Evolutionary conservation across 495 filamentous ascomycete genomes (phyloP).

Genomic region (Tetracladium marchalianum): DNA sequence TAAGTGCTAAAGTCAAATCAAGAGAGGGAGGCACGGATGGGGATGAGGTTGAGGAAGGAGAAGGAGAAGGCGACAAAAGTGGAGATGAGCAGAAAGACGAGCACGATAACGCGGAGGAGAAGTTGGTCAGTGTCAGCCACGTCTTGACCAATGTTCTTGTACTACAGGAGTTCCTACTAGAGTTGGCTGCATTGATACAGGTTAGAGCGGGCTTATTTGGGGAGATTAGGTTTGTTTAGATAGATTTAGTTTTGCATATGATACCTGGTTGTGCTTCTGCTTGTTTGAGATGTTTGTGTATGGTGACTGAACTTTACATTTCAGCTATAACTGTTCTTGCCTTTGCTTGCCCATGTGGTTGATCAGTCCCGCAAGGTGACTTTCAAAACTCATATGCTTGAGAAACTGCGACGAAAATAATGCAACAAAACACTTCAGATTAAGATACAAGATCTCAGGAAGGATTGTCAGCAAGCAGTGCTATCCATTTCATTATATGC

Average conservation of each 20-base stretch:
- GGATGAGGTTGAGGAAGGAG: constrained; percentile 24
- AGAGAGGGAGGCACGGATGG: constrained; percentile 21
- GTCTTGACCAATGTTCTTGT: constrained; percentile 73
- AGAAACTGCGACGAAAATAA: too few species aligned
- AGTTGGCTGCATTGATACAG: constrained; percentile 79
- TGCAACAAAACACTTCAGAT: too few species aligned
- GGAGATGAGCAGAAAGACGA: constrained; percentile 20
- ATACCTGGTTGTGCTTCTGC: too few species aligned
- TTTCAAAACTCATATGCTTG: too few species aligned
- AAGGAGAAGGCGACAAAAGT: constrained; percentile 31
- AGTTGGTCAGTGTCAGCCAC: constrained; percentile 66
- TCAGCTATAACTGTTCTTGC: too few species aligned
- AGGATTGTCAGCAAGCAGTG: too few species aligned
- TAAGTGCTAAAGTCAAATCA: constrained; percentile 14
- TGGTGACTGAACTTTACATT: too few species aligned
- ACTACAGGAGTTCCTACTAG: constrained; percentile 77
- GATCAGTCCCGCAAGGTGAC: too few species aligned
- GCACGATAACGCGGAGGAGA: constrained; percentile 16
- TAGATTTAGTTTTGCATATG: neutral
- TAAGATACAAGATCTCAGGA: too few species aligned
- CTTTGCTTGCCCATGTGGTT: too few species aligned
- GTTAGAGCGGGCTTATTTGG: constrained; percentile 77
- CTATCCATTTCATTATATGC: too few species aligned
- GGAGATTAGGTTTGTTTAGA: constrained; percentile 62
- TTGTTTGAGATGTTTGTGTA: too few species aligned